Evolutionary conservation across 768 basidiomycete species (phyloP), one percentile per base, ranked within the genome.

Genomic region (Pleurotus giganteus): DNA sequence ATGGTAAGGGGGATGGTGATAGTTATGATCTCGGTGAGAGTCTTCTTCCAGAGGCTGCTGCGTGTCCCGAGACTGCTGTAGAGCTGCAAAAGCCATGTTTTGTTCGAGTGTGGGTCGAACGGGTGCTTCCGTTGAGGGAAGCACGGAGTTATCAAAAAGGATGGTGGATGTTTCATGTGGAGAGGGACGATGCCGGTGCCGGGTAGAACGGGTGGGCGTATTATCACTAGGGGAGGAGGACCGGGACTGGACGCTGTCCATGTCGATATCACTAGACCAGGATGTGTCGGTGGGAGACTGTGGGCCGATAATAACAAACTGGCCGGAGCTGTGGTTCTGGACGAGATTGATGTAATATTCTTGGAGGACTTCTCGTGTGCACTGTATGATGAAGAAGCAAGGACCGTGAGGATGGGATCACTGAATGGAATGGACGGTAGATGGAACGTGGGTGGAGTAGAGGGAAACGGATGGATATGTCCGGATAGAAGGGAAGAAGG

Each of bases 301-400:
- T 36, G 74, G 64, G 19, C 82, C 81, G 29, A 69, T 69, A 63
- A 88, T 78, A 58, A 73, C 69, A 64, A 77, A 90, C 55, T 69
- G 71, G 57, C 82, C 84, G 21, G 72, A 72, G 67, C 83, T 88
- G 68, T 95, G 88, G 9, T 92, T 91, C 54, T 89, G 83, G 56
- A 94, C 89, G 65, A 98, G 89, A 67, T 91, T 96, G 73, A 90
- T 78, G 76, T 96, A 97, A 72, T 96, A 98, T 64, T 92, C 86
- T 71, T 97, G 91, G 37, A 97, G 82, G 61, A 91, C 79, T 62
- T 95, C 92, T 58, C 88, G 84, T 19, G 91, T 93, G 76, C 91
- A 93, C 94, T 97, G 74, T 47, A 50, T 55, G 57, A 63, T 58
- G 58, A 61, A 36, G 43, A 63, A 65, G 66, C 71, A 65, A 67